Percentiles rank a stretch among this genome's conserved stretches.
These are phyloP conservation scores for Phialophora verrucosa DNA, from an alignment of 2,329 filamentous ascomycete genomes.

Conservation along the genomic window DNA sequence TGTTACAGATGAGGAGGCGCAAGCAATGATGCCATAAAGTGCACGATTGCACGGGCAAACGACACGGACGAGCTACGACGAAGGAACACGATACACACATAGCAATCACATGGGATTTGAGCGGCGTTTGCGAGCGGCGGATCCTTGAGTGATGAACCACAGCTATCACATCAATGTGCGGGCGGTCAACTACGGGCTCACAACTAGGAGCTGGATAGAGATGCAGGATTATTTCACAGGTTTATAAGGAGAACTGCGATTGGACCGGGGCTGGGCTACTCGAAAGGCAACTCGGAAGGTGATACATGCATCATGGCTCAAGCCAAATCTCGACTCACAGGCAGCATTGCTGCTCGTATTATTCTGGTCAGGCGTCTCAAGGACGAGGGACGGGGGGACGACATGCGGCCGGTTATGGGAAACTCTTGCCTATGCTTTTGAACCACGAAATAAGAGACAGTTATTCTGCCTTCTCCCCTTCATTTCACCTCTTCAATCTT, in stretches of 20 bases:
- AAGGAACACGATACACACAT: slow-evolving; percentile 9
- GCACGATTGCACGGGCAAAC: background rate
- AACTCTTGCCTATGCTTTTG: background rate
- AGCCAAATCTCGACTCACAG: slow-evolving; percentile 3
- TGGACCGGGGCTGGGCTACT: background rate
- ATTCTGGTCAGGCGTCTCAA: background rate
- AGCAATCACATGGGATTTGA: background rate
- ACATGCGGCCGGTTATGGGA: background rate
- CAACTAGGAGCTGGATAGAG: background rate
- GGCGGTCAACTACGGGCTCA: background rate
- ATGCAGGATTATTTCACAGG: background rate
- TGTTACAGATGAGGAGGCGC: slow-evolving; percentile 41
- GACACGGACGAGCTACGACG: slow-evolving; percentile 10
- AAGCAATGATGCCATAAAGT: slow-evolving; percentile 35
- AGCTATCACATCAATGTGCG: background rate
- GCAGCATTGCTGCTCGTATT: background rate
- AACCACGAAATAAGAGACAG: background rate
- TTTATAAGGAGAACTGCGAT: background rate
- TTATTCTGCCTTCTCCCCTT: background rate
- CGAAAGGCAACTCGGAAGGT: background rate
- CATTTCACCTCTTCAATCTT: background rate
- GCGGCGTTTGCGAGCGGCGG: background rate
- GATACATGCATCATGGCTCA: slow-evolving; percentile 6
- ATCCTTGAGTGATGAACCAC: background rate
- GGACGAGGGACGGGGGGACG: background rate